Percentiles rank a stretch among this genome's conserved stretches.
These are phyloP conservation scores for Fraxinus velutina DNA, from an alignment of 305 asterid genomes.

Conservation along the genomic window DNA sequence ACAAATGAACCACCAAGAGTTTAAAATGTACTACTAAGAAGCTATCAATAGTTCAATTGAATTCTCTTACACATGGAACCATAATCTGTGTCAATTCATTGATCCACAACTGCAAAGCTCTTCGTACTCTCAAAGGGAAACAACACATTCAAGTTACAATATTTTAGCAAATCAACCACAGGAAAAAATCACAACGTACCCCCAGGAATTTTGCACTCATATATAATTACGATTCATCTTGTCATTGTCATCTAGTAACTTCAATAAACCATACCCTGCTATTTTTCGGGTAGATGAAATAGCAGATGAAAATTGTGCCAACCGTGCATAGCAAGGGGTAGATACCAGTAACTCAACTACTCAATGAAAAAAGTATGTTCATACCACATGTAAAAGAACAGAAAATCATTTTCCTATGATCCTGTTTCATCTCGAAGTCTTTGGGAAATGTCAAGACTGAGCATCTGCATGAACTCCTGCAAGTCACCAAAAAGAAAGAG, in stretches of 20 bases:
- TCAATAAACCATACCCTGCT: not conserved
- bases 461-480: constrained; percentile 67
- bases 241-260: not conserved
- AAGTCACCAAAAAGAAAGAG: not conserved
- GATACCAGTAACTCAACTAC: not conserved
- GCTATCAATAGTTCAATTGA: not conserved
- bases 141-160: not conserved
- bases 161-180: not conserved
- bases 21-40: not conserved
- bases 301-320: not conserved
- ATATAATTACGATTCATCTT: not conserved
- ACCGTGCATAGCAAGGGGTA: not conserved
- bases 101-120: not conserved
- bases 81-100: not conserved
- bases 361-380: not conserved
- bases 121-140: not conserved
- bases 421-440: constrained; percentile 38
- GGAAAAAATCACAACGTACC: not conserved
- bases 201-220: not conserved
- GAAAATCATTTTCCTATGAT: not conserved
- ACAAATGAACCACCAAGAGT: not conserved
- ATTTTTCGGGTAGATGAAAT: not conserved
- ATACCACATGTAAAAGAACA: not conserved
- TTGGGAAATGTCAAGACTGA: constrained; percentile 38
- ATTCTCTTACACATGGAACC: not conserved